Base-by-base conservation (phyloP, 352 stramenopile genomes). In the Phytophthora pinifolia region DNA sequence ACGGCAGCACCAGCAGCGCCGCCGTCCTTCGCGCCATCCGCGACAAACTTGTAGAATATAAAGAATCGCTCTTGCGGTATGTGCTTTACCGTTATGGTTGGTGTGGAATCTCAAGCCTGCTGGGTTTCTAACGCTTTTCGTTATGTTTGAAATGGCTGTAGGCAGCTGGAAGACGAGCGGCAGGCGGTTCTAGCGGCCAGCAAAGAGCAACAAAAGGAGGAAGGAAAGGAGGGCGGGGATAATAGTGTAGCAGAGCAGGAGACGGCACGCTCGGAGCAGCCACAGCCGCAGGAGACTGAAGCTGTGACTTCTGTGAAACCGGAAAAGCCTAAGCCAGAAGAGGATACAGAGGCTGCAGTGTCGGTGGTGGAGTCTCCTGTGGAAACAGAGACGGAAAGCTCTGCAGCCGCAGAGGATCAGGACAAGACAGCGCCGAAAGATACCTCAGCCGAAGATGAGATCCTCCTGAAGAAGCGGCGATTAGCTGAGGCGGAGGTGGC, bases 21-120 rank as follows among this genome's bases (percentile, higher is more conserved):
- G 75, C 62, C 59, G 56, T 90, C 44, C 59, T 90, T 38, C 47
- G 46, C 12, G 60, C 70, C 44, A 83, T 89, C 31, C 75, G 78
- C 42, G 75, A 74, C 34, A 79, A 72, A 65, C 79, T 91, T 62
- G 65, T 86, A 42, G 76, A 80, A 71, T 88, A 91, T 74, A 87
- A 88, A 59, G 65, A 77, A 59, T 54, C 74, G 47, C 61, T 89
- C 38, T 72, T 89, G 52, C 70, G 75, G 81, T 91, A 63, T 55
- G 77, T 76, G 20, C 12, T 29, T 46, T 18, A 8, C 13, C 43
- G 27, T 44, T 31, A 9, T 44, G 12, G 3, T 6, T 62, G 14
- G 46, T 45, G 30, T 20, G 37, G 15, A 13, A 10, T 42, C 33
- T 20, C 1, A 38, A 29, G 36, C 7, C 3, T 31, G 13, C 49